These are phyloP conservation scores for Fraxinus latifolia DNA, from an alignment of 305 asterid genomes.

Conservation along the genomic window DNA sequence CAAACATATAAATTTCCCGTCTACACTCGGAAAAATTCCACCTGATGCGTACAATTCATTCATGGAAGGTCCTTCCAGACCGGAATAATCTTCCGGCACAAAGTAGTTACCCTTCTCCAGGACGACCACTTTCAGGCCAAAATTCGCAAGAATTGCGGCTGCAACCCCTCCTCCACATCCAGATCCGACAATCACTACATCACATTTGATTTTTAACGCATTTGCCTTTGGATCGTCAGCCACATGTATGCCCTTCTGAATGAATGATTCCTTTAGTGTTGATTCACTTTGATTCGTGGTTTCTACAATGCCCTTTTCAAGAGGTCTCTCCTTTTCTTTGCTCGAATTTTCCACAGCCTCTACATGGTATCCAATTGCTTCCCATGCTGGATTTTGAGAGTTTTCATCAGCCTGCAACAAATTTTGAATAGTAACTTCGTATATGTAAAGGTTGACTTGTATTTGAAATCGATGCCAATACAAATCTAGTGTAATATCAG, in stretches of 20 bases:
- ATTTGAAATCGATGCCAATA: neutral
- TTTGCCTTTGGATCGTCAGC: slow-evolving; percentile 33
- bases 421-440: neutral
- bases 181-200: slow-evolving; percentile 85
- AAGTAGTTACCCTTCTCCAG: slow-evolving; percentile 87
- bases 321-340: slow-evolving; percentile 48
- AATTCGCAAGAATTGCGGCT: slow-evolving; percentile 69
- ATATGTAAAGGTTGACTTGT: neutral
- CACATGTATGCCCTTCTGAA: slow-evolving; percentile 47
- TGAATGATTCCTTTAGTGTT: slow-evolving; percentile 51
- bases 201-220: slow-evolving; percentile 50
- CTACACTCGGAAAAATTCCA: slow-evolving; percentile 56
- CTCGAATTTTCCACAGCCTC: slow-evolving; percentile 31
- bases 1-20: slow-evolving; percentile 57
- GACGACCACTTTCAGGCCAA: slow-evolving; percentile 73
- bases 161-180: slow-evolving; percentile 95
- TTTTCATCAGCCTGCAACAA: slow-evolving; percentile 60
- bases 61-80: slow-evolving; percentile 75
- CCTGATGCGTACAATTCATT: slow-evolving; percentile 66
- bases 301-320: slow-evolving; percentile 70
- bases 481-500: neutral
- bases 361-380: slow-evolving; percentile 62
- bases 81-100: slow-evolving; percentile 66
- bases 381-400: slow-evolving; percentile 64
- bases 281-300: slow-evolving; percentile 41